phyloP scores from a whole-genome alignment of 345 rosid genomes.

The Sisymbrium altissimum region DNA sequence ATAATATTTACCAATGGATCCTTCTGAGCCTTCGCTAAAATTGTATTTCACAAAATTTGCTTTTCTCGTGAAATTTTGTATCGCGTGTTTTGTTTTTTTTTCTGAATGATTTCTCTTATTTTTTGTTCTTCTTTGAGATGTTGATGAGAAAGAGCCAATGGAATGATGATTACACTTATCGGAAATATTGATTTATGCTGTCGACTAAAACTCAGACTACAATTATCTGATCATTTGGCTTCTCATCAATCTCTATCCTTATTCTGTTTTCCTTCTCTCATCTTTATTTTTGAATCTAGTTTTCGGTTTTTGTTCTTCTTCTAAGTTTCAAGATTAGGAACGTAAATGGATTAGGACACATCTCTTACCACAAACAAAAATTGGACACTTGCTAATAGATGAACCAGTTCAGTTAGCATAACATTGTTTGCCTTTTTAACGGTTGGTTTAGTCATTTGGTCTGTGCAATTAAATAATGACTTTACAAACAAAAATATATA shows the following conservation, averaged over 20 bases:
- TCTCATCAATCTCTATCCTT: background rate
- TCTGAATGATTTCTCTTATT: background rate
- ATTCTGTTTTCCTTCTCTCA: too few species aligned
- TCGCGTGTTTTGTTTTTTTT: too few species aligned
- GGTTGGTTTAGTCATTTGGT: too few species aligned
- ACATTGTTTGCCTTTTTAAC: too few species aligned
- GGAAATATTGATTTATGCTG: conserved; percentile 39
- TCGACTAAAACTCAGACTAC: conserved; percentile 76
- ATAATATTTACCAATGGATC: conserved; percentile 40
- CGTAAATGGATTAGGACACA: too few species aligned
- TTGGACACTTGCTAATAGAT: too few species aligned
- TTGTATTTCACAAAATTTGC: background rate
- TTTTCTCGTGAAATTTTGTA: background rate
- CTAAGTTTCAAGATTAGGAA: background rate
- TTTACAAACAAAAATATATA: too few species aligned
- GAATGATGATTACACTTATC: conserved; percentile 28
- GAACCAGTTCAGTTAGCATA: too few species aligned
- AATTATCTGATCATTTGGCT: conserved; percentile 73
- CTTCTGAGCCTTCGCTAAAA: conserved; percentile 36
- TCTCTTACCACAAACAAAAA: too few species aligned
- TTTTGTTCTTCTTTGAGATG: background rate
- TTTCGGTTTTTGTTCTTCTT: background rate
- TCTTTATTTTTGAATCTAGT: background rate
- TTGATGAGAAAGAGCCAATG: conserved; percentile 7
- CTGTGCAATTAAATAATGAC: too few species aligned